A percentile compares a stretch with the other conserved stretches of the same genome.
Conservation (phyloP, 768 basidiomycete genomes). For the Baorangia bicolor region DNA sequence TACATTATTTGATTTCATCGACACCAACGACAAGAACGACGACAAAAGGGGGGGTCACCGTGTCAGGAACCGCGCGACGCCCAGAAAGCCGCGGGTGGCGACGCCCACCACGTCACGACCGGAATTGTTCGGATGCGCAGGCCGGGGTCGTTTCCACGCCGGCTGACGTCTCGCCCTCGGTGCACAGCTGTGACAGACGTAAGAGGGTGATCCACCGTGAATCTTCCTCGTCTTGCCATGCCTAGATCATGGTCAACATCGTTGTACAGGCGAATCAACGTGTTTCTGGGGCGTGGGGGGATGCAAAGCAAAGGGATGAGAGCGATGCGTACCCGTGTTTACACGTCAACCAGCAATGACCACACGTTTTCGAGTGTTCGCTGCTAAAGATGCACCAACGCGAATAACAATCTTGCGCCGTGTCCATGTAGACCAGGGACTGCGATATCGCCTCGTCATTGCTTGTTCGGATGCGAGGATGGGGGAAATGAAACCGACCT, state of each 20-base stretch:
- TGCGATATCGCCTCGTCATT: neutral
- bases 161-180: constrained; percentile 18
- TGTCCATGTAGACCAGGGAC: constrained; percentile 28
- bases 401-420: constrained; percentile 33
- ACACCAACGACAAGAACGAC: no score
- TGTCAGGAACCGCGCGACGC: constrained; percentile 8
- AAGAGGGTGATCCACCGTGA: constrained; percentile 31
- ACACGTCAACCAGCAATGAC: constrained; percentile 29
- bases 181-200: constrained; percentile 28
- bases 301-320: neutral
- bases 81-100: constrained; percentile 6
- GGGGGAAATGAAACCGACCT: constrained; percentile 9
- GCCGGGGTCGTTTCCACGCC: constrained; percentile 23
- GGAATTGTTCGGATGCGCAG: constrained; percentile 9
- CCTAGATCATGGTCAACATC: constrained; percentile 12
- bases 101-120: neutral
- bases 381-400: constrained; percentile 30
- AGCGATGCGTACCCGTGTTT: constrained; percentile 23
- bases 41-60: constrained; percentile 2
- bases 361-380: constrained; percentile 26
- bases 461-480: neutral
- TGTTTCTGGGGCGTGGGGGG: neutral
- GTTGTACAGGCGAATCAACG: neutral
- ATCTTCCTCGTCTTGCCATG: constrained; percentile 32
- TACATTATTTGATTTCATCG: neutral